These are phyloP conservation scores for Saitozyma sp. DNA, from an alignment of 768 basidiomycete species.

Conservation along the genomic window DNA sequence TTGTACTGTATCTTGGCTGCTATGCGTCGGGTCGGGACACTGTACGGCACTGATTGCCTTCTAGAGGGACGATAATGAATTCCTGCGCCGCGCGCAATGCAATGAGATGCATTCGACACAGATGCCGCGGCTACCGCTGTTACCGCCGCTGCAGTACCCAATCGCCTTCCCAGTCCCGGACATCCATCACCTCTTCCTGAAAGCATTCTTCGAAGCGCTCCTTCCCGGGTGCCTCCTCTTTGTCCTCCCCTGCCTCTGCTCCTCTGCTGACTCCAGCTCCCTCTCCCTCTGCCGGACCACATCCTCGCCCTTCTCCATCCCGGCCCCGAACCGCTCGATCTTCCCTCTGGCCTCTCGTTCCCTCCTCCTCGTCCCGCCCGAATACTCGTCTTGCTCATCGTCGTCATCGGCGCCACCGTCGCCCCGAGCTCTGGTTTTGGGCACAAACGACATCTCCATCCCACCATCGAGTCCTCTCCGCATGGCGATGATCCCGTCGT, in stretches of 20 bases:
- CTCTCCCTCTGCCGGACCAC: conserved; percentile 44
- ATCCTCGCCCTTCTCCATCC: conserved; percentile 51
- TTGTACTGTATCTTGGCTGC: too few species aligned
- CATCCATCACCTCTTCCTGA: conserved; percentile 30
- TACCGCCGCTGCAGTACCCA: neutral
- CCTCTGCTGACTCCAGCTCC: conserved; percentile 5
- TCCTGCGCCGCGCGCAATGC: neutral
- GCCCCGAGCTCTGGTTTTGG: conserved; percentile 39
- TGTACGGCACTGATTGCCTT: neutral
- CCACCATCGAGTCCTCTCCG: conserved; percentile 59
- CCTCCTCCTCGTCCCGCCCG: conserved; percentile 76
- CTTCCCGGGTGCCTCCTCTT: conserved; percentile 74
- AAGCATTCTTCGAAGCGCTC: conserved; percentile 83
- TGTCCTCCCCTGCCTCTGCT: conserved; percentile 72
- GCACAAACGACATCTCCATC: conserved; percentile 83
- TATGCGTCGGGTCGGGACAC: too few species aligned
- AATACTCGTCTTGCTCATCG: conserved; percentile 63
- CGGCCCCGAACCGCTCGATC: conserved; percentile 45
- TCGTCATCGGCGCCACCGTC: conserved; percentile 59
- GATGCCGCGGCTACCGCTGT: neutral
- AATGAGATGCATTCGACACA: neutral
- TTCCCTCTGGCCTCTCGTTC: conserved; percentile 43
- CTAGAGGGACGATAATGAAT: neutral
- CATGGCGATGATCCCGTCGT: conserved; percentile 41
- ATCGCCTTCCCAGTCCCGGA: neutral